Evolutionary conservation across 345 rosid genomes (phyloP).

Genomic region (sweet orange (Citrus sinensis)): DNA sequence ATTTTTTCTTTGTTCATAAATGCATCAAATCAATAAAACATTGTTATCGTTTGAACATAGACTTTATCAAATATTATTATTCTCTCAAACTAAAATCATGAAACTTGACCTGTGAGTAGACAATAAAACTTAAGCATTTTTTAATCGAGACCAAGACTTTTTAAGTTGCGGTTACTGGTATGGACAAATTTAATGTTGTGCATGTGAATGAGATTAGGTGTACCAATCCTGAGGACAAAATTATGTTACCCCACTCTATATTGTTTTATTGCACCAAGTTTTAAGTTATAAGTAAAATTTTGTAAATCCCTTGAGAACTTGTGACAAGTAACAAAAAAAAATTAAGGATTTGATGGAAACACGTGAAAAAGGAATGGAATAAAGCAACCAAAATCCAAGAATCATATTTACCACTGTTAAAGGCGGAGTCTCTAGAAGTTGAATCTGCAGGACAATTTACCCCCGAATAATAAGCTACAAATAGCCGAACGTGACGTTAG

Average conservation of each 20-base stretch:
- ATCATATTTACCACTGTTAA: not conserved
- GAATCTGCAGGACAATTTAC: not conserved
- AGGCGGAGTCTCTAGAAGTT: not conserved
- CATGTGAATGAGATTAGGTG: not conserved
- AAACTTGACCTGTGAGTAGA: not conserved
- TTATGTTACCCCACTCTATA: not conserved
- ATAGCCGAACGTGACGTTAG: slow-evolving; percentile 26
- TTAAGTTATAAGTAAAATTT: too few species aligned
- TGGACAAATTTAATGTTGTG: not conserved
- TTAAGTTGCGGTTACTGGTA: not conserved
- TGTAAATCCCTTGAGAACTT: not conserved
- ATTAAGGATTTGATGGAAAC: too few species aligned
- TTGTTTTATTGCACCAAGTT: too few species aligned
- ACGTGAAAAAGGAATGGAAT: not conserved
- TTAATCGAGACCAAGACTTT: not conserved
- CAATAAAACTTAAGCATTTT: not conserved
- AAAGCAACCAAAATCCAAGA: not conserved
- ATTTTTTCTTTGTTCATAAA: not conserved
- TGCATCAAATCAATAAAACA: too few species aligned
- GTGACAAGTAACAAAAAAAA: too few species aligned
- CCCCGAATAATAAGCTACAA: not conserved
- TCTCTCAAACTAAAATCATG: not conserved
- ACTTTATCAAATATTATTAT: not conserved
- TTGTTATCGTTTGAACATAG: too few species aligned
- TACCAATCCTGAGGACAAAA: not conserved